Percentiles rank a stretch among this genome's conserved stretches.
These are phyloP conservation scores for Cardamine occulta DNA, from an alignment of 345 rosid species.

Conservation along the genomic window DNA sequence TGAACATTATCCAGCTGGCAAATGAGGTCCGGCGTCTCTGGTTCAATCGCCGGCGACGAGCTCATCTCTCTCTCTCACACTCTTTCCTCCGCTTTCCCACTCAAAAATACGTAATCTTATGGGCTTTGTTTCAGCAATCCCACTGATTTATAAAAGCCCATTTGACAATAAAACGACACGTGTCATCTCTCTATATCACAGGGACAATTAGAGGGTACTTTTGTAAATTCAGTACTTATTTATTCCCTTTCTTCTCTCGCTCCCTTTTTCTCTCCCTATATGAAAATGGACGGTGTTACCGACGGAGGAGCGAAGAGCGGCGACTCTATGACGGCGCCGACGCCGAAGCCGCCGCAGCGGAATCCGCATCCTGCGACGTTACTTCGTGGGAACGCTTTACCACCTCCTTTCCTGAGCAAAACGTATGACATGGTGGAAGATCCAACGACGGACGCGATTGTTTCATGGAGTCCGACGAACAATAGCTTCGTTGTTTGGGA, in stretches of 20 bases:
- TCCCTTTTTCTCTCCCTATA: not conserved
- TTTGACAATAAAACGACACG: not conserved
- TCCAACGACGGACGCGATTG: constrained; percentile 68
- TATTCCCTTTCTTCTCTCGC: not conserved
- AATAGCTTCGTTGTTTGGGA: constrained; percentile 92
- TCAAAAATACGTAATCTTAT: not conserved
- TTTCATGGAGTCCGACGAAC: constrained; percentile 80
- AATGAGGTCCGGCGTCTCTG: constrained; percentile 68
- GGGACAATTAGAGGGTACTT: not conserved
- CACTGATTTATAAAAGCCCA: not conserved
- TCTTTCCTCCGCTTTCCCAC: constrained; percentile 39
- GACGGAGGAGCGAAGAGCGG: constrained; percentile 25
- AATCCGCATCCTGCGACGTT: constrained; percentile 53
- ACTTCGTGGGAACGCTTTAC: constrained; percentile 52
- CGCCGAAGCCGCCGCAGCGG: constrained; percentile 11
- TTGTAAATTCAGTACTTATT: not conserved
- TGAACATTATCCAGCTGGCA: constrained; percentile 81
- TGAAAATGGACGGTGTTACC: constrained; percentile 28
- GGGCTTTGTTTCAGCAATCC: constrained; percentile 11
- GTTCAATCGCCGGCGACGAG: constrained; percentile 70
- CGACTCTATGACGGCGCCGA: constrained; percentile 41
- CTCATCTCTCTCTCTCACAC: constrained; percentile 44
- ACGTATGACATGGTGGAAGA: constrained; percentile 96
- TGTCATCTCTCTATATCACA: not conserved
- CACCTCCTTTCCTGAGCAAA: constrained; percentile 88